Conservation (phyloP, 106 monocot genomes). For the Gastrodia elata region DNA sequence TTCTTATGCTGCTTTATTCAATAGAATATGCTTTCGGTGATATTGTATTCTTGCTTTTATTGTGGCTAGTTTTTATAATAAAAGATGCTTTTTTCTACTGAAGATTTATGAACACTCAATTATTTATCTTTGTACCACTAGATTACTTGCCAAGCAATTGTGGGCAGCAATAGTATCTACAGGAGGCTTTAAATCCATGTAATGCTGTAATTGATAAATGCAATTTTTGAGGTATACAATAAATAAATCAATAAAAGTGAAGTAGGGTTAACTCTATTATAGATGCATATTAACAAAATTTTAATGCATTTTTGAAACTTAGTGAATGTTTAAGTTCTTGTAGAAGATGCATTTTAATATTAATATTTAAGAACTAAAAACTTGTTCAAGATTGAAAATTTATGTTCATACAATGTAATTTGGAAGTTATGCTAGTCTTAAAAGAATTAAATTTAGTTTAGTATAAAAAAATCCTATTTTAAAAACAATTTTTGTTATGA, state of each 20-base stretch:
- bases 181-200: neutral
- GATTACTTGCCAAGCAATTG: neutral
- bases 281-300: no score
- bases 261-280: no score
- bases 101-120: neutral
- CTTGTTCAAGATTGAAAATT: no score
- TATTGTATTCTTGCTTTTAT: neutral
- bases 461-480: neutral
- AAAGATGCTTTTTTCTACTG: neutral
- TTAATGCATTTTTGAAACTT: no score
- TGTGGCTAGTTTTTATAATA: neutral
- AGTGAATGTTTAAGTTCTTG: no score
- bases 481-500: neutral
- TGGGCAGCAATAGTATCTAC: neutral
- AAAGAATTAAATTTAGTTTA: no score
- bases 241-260: no score
- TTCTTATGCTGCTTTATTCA: neutral
- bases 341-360: no score
- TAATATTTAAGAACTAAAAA: no score
- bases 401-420: no score
- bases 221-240: no score
- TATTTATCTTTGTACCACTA: neutral
- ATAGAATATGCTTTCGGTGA: neutral
- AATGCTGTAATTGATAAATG: neutral
- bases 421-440: no score